These are phyloP conservation scores for Gomphus sp. DNA, from an alignment of 1,284 basidiomycete species.

Conservation along the genomic window DNA sequence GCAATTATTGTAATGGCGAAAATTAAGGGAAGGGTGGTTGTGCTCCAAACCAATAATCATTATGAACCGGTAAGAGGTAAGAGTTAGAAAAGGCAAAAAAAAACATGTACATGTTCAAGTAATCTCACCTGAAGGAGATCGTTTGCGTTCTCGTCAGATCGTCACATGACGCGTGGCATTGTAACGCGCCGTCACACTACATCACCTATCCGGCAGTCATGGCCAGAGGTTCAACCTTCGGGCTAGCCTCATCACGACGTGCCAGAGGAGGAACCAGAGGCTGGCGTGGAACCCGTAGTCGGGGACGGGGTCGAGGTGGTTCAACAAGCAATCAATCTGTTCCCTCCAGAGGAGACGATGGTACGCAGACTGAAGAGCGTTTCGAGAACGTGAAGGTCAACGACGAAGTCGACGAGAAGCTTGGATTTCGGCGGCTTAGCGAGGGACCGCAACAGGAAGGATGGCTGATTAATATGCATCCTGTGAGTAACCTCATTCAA, in stretches of 20 bases:
- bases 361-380: conserved; percentile 70
- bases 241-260: conserved; percentile 6
- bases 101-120: too few relatives aligned
- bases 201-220: neutral
- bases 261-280: conserved; percentile 1
- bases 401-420: conserved; percentile 89
- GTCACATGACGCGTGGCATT: neutral
- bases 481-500: conserved; percentile 42
- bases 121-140: too few relatives aligned
- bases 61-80: too few relatives aligned
- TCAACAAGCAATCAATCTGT: conserved; percentile 28
- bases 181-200: neutral
- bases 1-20: too few relatives aligned
- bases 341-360: conserved; percentile 76
- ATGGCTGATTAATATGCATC: conserved; percentile 99
- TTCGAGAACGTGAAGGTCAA: conserved; percentile 69
- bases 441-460: conserved; percentile 70
- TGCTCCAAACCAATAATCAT: too few relatives aligned
- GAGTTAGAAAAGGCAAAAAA: too few relatives aligned
- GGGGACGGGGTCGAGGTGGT: conserved; percentile 34
- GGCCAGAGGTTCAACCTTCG: conserved; percentile 4
- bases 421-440: conserved; percentile 80
- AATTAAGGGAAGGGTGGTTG: too few relatives aligned
- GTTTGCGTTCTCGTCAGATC: too few relatives aligned
- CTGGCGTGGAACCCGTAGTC: conserved; percentile 22